phyloP scores from a whole-genome alignment of 441 rosid genomes.

The Aleurites moluccanus region DNA sequence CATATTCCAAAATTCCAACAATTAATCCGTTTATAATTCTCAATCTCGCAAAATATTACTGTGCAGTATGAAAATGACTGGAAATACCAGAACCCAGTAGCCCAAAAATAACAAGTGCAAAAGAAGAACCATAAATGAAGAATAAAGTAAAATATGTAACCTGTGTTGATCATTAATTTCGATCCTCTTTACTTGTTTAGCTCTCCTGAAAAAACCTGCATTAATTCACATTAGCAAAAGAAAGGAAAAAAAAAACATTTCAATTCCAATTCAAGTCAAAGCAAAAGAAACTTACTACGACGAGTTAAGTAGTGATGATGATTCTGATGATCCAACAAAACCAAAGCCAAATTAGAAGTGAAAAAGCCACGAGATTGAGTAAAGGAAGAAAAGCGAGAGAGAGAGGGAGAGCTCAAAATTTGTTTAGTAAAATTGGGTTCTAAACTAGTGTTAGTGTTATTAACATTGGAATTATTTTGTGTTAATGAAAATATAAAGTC shows the following conservation, averaged over 20 bases:
- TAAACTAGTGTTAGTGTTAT: not conserved
- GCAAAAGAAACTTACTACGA: constrained; percentile 45
- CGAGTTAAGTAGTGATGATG: constrained; percentile 30
- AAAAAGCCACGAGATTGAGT: constrained; percentile 33
- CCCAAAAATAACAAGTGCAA: not conserved
- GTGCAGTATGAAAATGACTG: not conserved
- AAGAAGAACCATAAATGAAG: constrained; percentile 2
- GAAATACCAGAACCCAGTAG: not conserved
- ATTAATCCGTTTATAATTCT: not conserved
- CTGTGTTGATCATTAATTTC: constrained; percentile 84
- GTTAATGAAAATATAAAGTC: constrained; percentile 8
- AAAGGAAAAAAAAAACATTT: not conserved
- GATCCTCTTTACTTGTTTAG: constrained; percentile 72
- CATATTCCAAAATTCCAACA: not conserved
- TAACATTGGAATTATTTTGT: not conserved
- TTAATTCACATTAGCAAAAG: not conserved
- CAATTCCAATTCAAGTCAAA: not conserved
- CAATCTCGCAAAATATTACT: not conserved
- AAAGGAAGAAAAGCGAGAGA: constrained; percentile 15
- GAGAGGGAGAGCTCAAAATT: constrained; percentile 10
- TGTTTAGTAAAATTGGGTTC: constrained; percentile 23
- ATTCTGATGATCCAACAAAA: constrained; percentile 30
- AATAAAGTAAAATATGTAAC: constrained; percentile 31
- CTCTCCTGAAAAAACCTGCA: constrained; percentile 77
- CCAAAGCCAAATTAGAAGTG: constrained; percentile 38